A percentile compares a stretch with the other conserved stretches of the same genome.
Evolutionary conservation across 176 grass and related monocot species (phyloP).

Genomic region (Eremochloa ophiuroides): DNA sequence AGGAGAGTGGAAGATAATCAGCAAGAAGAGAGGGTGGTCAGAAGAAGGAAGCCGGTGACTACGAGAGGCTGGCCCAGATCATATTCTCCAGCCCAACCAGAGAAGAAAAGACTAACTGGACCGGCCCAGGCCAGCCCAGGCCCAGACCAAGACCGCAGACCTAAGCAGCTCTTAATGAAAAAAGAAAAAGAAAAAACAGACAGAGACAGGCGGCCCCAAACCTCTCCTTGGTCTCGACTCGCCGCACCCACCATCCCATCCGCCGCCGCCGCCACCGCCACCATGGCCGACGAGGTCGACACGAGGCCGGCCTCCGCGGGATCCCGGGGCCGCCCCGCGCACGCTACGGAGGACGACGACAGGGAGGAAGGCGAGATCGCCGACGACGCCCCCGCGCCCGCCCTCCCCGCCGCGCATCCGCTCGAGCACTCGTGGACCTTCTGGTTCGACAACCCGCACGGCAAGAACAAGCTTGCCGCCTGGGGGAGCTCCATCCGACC

Average conservation of each 20-base stretch:
- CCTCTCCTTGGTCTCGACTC: too few species aligned
- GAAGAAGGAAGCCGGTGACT: too few species aligned
- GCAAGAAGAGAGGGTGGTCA: too few species aligned
- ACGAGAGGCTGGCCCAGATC: not conserved
- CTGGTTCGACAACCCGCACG: slow-evolving; percentile 91
- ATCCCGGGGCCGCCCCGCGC: slow-evolving; percentile 8
- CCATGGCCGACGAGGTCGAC: slow-evolving; percentile 41
- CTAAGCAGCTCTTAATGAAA: not conserved
- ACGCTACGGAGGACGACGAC: slow-evolving; percentile 33
- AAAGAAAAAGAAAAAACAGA: too few species aligned
- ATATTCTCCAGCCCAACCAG: not conserved
- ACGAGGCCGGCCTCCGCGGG: slow-evolving; percentile 34
- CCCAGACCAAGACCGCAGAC: not conserved
- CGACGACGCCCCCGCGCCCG: slow-evolving; percentile 23
- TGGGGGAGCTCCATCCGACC: slow-evolving; percentile 86
- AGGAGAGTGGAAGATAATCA: too few species aligned
- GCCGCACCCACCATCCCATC: too few species aligned
- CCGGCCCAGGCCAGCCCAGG: not conserved
- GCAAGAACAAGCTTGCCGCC: slow-evolving; percentile 39
- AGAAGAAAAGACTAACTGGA: not conserved
- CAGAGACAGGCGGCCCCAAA: too few species aligned
- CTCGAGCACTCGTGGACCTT: slow-evolving; percentile 92
- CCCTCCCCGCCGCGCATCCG: slow-evolving; percentile 33
- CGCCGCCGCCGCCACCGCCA: not conserved
- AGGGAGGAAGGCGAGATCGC: slow-evolving; percentile 94